Conservation (phyloP, 176 grass and related monocot species). For the Aegilops longissima region DNA sequence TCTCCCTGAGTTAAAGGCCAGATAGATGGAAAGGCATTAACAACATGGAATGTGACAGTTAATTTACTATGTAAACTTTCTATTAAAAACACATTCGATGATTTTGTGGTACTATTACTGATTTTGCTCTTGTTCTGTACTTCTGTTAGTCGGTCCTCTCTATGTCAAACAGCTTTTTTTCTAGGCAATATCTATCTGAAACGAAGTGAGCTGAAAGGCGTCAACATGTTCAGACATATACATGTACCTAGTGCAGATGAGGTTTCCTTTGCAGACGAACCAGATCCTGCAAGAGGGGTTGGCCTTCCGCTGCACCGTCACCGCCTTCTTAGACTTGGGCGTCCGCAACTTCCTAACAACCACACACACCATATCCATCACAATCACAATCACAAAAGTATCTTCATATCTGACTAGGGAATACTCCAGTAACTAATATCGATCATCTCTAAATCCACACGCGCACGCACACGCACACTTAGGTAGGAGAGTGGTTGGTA, state of each 20-base stretch:
- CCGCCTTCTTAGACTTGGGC: background rate
- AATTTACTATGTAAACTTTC: too few species aligned
- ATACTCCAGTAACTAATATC: too few species aligned
- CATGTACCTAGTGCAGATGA: background rate
- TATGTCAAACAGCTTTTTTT: too few species aligned
- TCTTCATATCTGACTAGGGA: too few species aligned
- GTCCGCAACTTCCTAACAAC: background rate
- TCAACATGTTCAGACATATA: background rate
- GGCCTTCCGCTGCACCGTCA: background rate
- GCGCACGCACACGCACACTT: background rate
- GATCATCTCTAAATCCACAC: too few species aligned
- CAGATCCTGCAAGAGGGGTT: background rate
- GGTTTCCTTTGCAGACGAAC: slow-evolving; percentile 17
- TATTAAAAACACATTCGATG: too few species aligned
- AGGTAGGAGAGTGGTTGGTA: too few species aligned
- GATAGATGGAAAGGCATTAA: background rate
- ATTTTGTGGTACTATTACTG: too few species aligned
- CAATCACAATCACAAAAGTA: background rate
- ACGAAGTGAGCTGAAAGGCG: too few species aligned
- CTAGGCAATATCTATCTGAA: too few species aligned
- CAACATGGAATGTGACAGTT: background rate
- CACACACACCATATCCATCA: background rate
- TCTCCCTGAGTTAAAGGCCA: slow-evolving; percentile 35
- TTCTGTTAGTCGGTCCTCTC: too few species aligned
- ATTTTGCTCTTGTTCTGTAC: too few species aligned